These are phyloP conservation scores for Moricandia moricandioides DNA, from an alignment of 345 rosid species.

Conservation along the genomic window DNA sequence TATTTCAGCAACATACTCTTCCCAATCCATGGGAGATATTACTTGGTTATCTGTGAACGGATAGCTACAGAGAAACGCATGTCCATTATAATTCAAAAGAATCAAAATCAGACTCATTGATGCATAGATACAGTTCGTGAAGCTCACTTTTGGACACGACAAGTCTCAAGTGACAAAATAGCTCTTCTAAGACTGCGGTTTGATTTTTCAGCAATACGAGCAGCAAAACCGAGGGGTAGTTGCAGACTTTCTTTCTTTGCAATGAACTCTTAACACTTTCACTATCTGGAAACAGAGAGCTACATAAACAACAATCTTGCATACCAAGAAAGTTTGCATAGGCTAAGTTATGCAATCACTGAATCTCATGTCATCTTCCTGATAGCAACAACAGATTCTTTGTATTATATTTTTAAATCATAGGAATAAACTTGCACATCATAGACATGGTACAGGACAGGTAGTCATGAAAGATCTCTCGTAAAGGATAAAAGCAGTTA, in stretches of 20 bases:
- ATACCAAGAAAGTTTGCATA: too few species aligned
- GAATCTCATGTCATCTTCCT: too few species aligned
- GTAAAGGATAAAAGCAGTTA: too few species aligned
- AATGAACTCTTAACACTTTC: slow-evolving; percentile 71
- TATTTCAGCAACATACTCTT: slow-evolving; percentile 82
- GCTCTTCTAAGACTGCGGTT: slow-evolving; percentile 84
- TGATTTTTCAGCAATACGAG: slow-evolving; percentile 79
- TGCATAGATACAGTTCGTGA: not conserved
- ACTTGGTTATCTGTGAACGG: slow-evolving; percentile 69
- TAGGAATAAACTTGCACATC: not conserved
- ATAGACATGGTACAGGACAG: too few species aligned
- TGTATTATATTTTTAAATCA: not conserved
- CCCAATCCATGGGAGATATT: slow-evolving; percentile 95
- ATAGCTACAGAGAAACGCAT: slow-evolving; percentile 46
- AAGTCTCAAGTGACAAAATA: slow-evolving; percentile 79
- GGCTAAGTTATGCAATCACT: too few species aligned
- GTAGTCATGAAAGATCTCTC: too few species aligned
- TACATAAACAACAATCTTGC: not conserved
- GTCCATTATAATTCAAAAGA: not conserved
- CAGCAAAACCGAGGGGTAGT: slow-evolving; percentile 82
- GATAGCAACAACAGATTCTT: too few species aligned
- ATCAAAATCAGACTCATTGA: not conserved
- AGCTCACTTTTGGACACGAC: slow-evolving; percentile 79
- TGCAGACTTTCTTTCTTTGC: slow-evolving; percentile 84
- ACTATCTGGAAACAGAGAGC: slow-evolving; percentile 50